Base-by-base conservation (phyloP, 2,329 filamentous ascomycete genomes). In the Dothiorella sarmentorum region DNA sequence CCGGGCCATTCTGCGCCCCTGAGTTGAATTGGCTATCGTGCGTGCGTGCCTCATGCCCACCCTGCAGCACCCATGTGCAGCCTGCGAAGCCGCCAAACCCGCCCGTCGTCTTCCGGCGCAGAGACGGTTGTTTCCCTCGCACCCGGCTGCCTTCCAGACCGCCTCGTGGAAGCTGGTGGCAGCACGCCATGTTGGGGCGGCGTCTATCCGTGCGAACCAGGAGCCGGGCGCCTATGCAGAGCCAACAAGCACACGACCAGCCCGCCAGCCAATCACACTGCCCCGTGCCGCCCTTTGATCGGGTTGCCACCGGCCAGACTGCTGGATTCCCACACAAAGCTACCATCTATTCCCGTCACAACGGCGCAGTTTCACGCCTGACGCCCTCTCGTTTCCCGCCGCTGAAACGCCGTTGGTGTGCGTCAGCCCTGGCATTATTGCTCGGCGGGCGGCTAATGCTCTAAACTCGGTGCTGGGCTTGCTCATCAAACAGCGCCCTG, bases 201-300 rank as follows among this genome's bases (percentile, higher is more conserved):
- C 44, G 44, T 33, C 44, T 33, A 27, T 18, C 18, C 17, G 33
- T 10, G 22, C 35, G 24, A 27, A 33, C 37, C 49, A 31, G 35
- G 51, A 27, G 51, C 51, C 51, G n/a, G 51, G 51, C 51, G 51
- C 35, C 24, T 55, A 49, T 49, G 45, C 45, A 53, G 33, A n/a
- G n/a, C n/a, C 37, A 9, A 7, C 45, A 22, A 10, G 47, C 47
- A 24, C 24, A 11, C 27, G 35, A 24, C 29, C 15, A 29, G 47
- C 38, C 47, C 27, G 13, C 47, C 31, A 52, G 47, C 47, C 47
- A 52, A 52, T 52, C 47, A 18, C 44, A 17, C 17, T 17, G 44
- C n/a, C 7, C n/a, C 44, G 7, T 13, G 17, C 27, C 5, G 17
- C 18, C 13, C 27, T 18, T 9, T 33, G 47, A 24, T 37, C 47